These are phyloP conservation scores for Corymbia maculata DNA, from an alignment of 345 rosid genomes.

Conservation along the genomic window DNA sequence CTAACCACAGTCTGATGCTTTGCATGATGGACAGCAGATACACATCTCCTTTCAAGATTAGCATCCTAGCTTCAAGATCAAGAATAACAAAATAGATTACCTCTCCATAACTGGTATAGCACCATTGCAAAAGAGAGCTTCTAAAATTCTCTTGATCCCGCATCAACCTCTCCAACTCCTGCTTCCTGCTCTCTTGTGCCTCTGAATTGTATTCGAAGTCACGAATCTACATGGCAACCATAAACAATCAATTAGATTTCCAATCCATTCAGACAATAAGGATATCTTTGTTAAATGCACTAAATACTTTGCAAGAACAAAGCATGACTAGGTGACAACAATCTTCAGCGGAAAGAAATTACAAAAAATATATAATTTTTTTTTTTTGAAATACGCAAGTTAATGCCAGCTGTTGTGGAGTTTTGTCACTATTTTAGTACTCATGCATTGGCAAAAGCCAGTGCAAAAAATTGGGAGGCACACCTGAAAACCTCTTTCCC, in stretches of 20 bases:
- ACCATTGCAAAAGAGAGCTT: constrained; percentile 96
- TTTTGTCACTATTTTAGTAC: background rate
- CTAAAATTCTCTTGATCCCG: constrained; percentile 75
- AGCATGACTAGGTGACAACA: background rate
- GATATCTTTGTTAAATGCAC: background rate
- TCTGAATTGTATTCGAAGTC: constrained; percentile 88
- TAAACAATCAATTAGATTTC: background rate
- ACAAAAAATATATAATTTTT: background rate
- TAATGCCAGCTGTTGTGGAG: background rate
- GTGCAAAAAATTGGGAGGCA: constrained; percentile 11
- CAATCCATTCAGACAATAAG: background rate
- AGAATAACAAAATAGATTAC: constrained; percentile 19
- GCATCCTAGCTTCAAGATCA: background rate
- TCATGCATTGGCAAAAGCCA: background rate
- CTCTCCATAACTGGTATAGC: constrained; percentile 97
- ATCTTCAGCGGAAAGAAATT: background rate
- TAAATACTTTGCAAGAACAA: background rate
- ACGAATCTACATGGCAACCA: constrained; percentile 48
- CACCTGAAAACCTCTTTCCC: constrained; percentile 93
- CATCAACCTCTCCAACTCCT: constrained; percentile 67
- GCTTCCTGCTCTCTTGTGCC: constrained; percentile 78
- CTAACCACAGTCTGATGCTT: background rate
- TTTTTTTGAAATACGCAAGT: background rate
- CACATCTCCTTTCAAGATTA: background rate
- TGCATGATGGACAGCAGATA: background rate